These are phyloP conservation scores for Solanum okadae DNA, from an alignment of 257 asterid genomes.

Conservation along the genomic window DNA sequence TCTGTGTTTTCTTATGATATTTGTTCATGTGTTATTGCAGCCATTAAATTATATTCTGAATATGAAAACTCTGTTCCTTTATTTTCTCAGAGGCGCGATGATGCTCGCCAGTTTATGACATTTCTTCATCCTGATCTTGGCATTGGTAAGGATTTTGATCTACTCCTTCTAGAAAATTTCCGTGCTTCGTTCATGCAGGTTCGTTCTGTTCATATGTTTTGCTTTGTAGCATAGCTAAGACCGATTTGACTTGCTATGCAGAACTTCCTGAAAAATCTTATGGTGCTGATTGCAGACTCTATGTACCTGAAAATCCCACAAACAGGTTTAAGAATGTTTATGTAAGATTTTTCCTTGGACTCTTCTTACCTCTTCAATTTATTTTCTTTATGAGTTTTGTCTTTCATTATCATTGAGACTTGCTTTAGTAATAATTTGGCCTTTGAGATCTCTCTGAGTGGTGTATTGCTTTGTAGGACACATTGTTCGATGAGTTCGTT, in stretches of 20 bases:
- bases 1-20: neutral
- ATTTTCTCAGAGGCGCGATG: conserved; percentile 71
- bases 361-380: neutral
- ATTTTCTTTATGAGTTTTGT: neutral
- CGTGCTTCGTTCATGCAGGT: neutral
- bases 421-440: neutral
- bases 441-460: neutral
- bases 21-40: neutral
- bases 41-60: neutral
- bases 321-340: conserved; percentile 99
- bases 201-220: neutral
- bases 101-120: conserved; percentile 83
- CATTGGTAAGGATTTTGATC: conserved; percentile 48
- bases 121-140: conserved; percentile 89
- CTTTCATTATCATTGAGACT: neutral
- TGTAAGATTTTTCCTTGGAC: conserved; percentile 55
- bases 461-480: conserved; percentile 43
- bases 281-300: conserved; percentile 90
- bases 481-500: conserved; percentile 95
- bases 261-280: conserved; percentile 97
- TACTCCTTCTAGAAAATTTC: neutral
- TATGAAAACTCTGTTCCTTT: conserved; percentile 1
- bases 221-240: conserved; percentile 1
- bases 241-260: conserved; percentile 17
- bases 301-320: conserved; percentile 76